Evolutionary conservation across 148 eudicot genomes (phyloP).

Genomic region (Camellia lanceoleosa): DNA sequence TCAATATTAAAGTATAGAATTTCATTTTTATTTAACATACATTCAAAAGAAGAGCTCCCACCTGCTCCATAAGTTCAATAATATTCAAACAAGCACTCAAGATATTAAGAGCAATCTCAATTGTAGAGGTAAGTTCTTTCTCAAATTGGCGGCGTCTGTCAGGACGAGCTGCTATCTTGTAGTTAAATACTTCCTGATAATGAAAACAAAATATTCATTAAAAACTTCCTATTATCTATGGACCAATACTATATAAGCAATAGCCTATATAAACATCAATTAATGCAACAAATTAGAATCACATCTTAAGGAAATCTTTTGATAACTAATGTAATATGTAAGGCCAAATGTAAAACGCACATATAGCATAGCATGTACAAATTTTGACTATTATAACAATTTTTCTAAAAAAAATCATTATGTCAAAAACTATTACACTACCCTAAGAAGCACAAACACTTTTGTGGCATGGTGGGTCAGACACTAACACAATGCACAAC

Average conservation of each 20-base stretch:
- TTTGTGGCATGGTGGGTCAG: too few relatives aligned
- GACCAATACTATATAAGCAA: not conserved
- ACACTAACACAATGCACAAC: too few relatives aligned
- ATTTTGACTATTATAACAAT: too few relatives aligned
- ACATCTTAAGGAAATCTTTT: not conserved
- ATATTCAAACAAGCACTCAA: conserved; percentile 82
- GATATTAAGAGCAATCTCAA: conserved; percentile 73
- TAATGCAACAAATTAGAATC: not conserved
- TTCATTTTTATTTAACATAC: not conserved
- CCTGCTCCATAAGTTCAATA: conserved; percentile 89
- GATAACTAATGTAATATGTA: not conserved
- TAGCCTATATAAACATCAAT: not conserved
- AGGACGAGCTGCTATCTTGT: conserved; percentile 93
- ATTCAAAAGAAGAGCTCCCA: conserved; percentile 23
- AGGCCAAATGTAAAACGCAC: too few relatives aligned
- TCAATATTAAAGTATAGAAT: not conserved
- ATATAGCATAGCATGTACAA: too few relatives aligned
- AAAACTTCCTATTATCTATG: not conserved
- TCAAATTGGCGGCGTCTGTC: conserved; percentile 95
- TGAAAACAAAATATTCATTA: conserved; percentile 11
- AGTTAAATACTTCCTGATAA: conserved; percentile 79
- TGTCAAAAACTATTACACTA: too few relatives aligned
- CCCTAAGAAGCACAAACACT: too few relatives aligned
- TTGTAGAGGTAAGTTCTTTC: conserved; percentile 73
- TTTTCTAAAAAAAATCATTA: too few relatives aligned